Evolutionary conservation across 192 early-diverging fungal species (phyloP).

Genomic region (Geosiphon pyriformis): DNA sequence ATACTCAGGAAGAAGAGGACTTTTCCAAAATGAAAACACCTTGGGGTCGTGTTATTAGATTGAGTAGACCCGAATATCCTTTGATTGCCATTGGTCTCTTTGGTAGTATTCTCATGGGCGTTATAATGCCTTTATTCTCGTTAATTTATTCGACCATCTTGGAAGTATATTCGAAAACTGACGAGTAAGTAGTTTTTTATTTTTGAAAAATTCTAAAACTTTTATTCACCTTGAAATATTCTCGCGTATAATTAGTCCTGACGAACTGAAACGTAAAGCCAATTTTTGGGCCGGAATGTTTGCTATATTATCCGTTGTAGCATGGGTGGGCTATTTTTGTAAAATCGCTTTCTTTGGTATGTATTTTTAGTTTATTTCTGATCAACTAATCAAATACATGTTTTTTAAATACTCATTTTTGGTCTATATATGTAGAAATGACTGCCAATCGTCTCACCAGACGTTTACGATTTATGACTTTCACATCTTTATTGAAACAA

Average conservation of each 20-base stretch:
- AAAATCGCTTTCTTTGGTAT: constrained; percentile 46
- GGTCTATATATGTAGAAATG: constrained; percentile 29
- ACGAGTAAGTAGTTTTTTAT: constrained; percentile 1
- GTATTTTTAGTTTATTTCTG: constrained; percentile 13
- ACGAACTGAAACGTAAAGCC: constrained; percentile 21
- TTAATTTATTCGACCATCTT: constrained; percentile 43
- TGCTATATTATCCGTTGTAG: constrained; percentile 28
- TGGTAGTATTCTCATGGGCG: constrained; percentile 62
- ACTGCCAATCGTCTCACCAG: constrained; percentile 38
- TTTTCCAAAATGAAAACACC: constrained; percentile 48
- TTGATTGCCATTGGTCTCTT: constrained; percentile 52
- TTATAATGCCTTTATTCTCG: constrained; percentile 75
- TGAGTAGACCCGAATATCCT: constrained; percentile 52
- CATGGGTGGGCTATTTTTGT: constrained; percentile 27
- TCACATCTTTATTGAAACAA: constrained; percentile 72
- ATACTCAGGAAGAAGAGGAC: constrained; percentile 32
- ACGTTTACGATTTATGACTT: constrained; percentile 57
- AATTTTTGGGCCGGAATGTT: constrained; percentile 34
- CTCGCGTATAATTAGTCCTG: background rate
- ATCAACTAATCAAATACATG: constrained; percentile 14
- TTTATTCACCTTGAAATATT: constrained; percentile 46
- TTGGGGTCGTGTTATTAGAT: constrained; percentile 42
- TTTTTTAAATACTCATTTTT: constrained; percentile 44
- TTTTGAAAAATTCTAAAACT: constrained; percentile 42
- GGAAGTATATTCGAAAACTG: background rate